phyloP scores from a whole-genome alignment of 495 filamentous ascomycete genomes.

The Lasiosphaeriaceae sp. region DNA sequence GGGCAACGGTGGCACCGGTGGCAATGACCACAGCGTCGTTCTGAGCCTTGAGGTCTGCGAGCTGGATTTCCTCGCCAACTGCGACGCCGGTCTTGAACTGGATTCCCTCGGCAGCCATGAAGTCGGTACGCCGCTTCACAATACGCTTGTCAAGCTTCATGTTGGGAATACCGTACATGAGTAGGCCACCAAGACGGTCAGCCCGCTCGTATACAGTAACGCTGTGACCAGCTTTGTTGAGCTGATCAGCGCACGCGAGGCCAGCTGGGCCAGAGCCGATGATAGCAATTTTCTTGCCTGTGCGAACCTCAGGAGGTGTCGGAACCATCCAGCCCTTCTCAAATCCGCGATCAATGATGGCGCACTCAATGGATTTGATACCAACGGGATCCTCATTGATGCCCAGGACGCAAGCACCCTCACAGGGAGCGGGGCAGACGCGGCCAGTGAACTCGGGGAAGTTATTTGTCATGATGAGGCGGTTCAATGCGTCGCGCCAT shows the following conservation, averaged over 20 bases:
- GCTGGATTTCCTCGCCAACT: slow-evolving; percentile 75
- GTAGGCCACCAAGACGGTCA: slow-evolving; percentile 86
- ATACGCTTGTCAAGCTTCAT: slow-evolving; percentile 99
- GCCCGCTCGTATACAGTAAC: slow-evolving; percentile 96
- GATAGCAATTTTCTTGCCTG: slow-evolving; percentile 86
- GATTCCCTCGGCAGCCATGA: slow-evolving; percentile 92
- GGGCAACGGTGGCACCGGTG: slow-evolving; percentile 95
- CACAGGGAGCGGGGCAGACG: slow-evolving; percentile 96
- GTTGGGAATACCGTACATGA: slow-evolving; percentile 99
- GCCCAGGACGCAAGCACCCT: slow-evolving; percentile 94
- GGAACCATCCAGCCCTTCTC: slow-evolving; percentile 99
- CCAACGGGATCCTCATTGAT: slow-evolving; percentile 98
- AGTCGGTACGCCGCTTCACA: slow-evolving; percentile 91
- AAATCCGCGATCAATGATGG: slow-evolving; percentile 98
- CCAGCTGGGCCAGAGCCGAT: slow-evolving; percentile 94
- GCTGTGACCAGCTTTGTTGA: slow-evolving; percentile 87
- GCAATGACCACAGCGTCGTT: slow-evolving; percentile 90
- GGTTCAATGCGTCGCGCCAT: slow-evolving; percentile 94
- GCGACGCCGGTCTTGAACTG: slow-evolving; percentile 72
- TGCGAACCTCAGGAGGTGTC: slow-evolving; percentile 70
- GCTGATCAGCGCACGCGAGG: slow-evolving; percentile 88
- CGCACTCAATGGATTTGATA: slow-evolving; percentile 99
- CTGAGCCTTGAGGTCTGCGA: slow-evolving; percentile 69
- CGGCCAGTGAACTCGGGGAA: slow-evolving; percentile 99
- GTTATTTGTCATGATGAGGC: slow-evolving; percentile 98